Base-by-base conservation (phyloP, 192 early-diverging fungal genomes). In the Coemansia sp. region DNA sequence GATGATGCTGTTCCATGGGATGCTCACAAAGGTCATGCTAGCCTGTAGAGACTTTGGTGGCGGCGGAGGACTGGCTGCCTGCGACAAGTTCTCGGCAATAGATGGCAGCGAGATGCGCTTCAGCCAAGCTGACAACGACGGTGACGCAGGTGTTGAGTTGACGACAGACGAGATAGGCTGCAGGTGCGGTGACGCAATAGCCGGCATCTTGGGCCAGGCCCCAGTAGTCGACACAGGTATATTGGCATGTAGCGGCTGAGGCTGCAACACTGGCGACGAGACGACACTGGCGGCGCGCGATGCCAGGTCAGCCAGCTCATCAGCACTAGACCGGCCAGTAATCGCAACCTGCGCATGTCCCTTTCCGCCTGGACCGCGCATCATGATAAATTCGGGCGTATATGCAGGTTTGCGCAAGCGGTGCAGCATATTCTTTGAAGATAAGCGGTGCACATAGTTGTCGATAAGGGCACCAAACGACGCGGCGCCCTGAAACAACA, bases 1-100 rank as follows among this genome's bases (percentile, higher is more conserved):
- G 59, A 90, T 90, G 61, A 95, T 92, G 58, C 88, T 87, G 71
- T 89, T 89, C 94, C 94, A 95, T 18, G 92, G 94, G n/a, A 95
- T 89, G 79, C 92, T 95, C 34, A 95, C 90, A 87, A 92, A 93
- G 41, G 94, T 95, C 92, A 95, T 93, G 67, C 90, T 92, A 71
- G 92, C 93, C 59, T 84, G 84, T 62, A 95, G 74, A 32, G 86
- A 87, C 76, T 91, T 89, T 47, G 91, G 89, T 49, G 85, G 83
- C 41, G 80, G 84, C 35, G 85, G 80, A 37, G 74, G 69, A 67
- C 74, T 63, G 15, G 81, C 79, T 68, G 73, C 81, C 69, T 83
- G 81, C 61, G 76, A 78, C 39, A 83, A 62, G 41, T 83, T 83
- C 61, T 82, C 81, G 39, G 79, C 74, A 67, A 82, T 86, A 9